Evolutionary conservation across 768 basidiomycete species (phyloP), one percentile per base, ranked within the genome.

Genomic region (Pleurotus ostreatus): DNA sequence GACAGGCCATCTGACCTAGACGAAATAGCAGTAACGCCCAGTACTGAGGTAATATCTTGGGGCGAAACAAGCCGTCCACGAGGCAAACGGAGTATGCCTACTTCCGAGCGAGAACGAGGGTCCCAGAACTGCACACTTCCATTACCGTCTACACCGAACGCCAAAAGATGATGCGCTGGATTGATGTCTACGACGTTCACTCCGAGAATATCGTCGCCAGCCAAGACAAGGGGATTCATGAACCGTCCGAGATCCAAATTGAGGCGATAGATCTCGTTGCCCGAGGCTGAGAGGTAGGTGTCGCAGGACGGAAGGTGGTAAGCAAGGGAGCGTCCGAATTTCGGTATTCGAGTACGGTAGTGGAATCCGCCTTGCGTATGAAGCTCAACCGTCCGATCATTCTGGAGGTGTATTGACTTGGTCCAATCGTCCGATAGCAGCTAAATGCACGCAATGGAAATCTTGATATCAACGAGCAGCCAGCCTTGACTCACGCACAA

Each of bases 371-470:
- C 84, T 68, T 98, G 97, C 0, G 92, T 96, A 68, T 99, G 97
- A 4, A 99, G 77, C 65, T 94, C 92, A 55, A 99, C 70, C 4
- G 92, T 91, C n/a, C 97, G 86, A 74, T 98, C 94, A 49, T 88
- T 88, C 79, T 98, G 97, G 2, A 99, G 81, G 68, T 97, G 94
- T 59, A 98, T 79, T n/a, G 92, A 88, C 69, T 98, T 98, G 5
- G 96, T 98, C 96, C 96, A 98, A 76, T 98, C 96, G 65, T 95
- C 91, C 1, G 95, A 98, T 6, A 98, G 78, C 63, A 93, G 87
- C 94, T 97, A 34, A 11, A 34, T 9, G 30, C 9, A 11, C 30
- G 3, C 30, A 34, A 34, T 34, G 30, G 30, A 11, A 40, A 49
- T 20, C 56, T 38, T 16, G 44, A 51, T 40, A 44, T 51, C 20